These are phyloP conservation scores for Colletotrichum somersetense DNA, from an alignment of 2,329 filamentous ascomycete species.

Conservation along the genomic window DNA sequence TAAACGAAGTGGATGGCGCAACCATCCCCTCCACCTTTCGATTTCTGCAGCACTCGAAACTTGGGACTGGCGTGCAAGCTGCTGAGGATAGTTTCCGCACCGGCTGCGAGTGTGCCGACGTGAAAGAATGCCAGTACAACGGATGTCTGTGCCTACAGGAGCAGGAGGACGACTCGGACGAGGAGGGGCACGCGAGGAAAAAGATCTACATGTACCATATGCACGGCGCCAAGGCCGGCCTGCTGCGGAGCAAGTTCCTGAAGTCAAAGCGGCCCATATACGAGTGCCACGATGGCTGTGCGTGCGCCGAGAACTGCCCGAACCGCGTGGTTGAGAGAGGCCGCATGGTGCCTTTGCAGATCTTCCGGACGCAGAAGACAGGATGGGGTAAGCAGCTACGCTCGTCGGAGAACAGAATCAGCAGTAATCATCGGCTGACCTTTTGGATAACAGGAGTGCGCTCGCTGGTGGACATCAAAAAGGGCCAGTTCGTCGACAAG, in stretches of 20 bases:
- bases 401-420: background rate
- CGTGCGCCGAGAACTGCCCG: slow-evolving; percentile 73
- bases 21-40: slow-evolving; percentile 73
- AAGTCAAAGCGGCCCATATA: slow-evolving; percentile 75
- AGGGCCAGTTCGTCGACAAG: slow-evolving; percentile 83
- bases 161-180: slow-evolving; percentile 65
- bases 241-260: slow-evolving; percentile 65
- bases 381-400: slow-evolving; percentile 76
- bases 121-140: slow-evolving; percentile 75
- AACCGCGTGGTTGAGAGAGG: slow-evolving; percentile 84
- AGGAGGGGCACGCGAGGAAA: slow-evolving; percentile 42
- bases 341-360: slow-evolving; percentile 76
- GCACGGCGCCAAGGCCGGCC: slow-evolving; percentile 63
- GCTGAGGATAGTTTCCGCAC: slow-evolving; percentile 72
- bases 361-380: slow-evolving; percentile 79
- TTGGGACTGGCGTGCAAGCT: slow-evolving; percentile 70
- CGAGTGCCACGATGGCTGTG: slow-evolving; percentile 82
- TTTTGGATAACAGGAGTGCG: slow-evolving; percentile 65
- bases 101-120: slow-evolving; percentile 75
- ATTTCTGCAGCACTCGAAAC: slow-evolving; percentile 74
- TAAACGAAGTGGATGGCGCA: slow-evolving; percentile 71
- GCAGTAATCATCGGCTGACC: background rate
- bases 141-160: slow-evolving; percentile 79
- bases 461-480: slow-evolving; percentile 72
- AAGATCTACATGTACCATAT: slow-evolving; percentile 74